These are phyloP conservation scores for Penicillium janthinellum DNA, from an alignment of 2,329 filamentous ascomycete species.

Conservation along the genomic window DNA sequence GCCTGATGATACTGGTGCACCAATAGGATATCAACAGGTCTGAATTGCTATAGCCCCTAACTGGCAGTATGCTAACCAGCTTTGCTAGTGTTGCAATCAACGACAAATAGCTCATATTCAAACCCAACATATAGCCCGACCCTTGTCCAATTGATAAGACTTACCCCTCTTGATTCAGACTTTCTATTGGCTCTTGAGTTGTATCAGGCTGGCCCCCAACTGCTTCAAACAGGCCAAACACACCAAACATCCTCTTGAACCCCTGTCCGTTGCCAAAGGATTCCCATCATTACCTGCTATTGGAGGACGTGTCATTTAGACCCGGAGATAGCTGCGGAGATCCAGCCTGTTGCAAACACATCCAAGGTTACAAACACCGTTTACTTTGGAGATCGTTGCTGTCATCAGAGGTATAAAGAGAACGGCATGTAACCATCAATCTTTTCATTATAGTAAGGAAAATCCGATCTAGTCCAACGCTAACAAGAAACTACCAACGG, in stretches of 20 bases:
- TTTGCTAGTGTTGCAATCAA: background rate
- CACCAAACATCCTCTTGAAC: background rate
- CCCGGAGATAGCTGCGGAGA: background rate
- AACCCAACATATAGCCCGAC: background rate
- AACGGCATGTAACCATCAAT: background rate
- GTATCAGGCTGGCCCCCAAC: background rate
- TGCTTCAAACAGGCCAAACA: background rate
- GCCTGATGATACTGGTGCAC: no score
- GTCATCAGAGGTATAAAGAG: background rate
- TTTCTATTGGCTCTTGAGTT: background rate
- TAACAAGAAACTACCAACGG: background rate
- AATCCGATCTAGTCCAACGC: background rate
- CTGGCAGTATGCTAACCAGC: no score
- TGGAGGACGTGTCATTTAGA: background rate
- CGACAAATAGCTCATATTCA: background rate
- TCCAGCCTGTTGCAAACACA: background rate
- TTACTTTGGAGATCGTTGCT: background rate
- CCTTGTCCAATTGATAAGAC: background rate
- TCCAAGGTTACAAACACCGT: background rate
- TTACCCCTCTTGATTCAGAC: background rate
- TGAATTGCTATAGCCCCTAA: no score
- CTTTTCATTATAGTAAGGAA: background rate
- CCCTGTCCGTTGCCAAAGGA: background rate
- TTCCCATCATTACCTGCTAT: background rate
- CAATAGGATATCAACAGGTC: no score